phyloP scores from a whole-genome alignment of 306 rosid species.

The Psophocarpus tetragonolobus region DNA sequence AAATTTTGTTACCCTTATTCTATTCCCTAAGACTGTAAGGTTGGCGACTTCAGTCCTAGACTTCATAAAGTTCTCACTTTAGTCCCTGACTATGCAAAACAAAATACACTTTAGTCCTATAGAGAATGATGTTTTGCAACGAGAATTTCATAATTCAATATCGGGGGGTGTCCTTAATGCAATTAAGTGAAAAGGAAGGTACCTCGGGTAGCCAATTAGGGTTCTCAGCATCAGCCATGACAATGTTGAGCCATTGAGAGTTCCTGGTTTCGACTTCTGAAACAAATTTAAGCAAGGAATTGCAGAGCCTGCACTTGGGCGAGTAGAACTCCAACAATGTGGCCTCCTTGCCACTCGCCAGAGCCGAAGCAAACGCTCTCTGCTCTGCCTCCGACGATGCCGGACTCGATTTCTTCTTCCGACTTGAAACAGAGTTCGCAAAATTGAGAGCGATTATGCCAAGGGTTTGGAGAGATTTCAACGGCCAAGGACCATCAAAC shows the following conservation, averaged over 20 bases:
- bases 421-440: conserved; percentile 44
- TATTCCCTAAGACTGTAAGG: not conserved
- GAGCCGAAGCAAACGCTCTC: conserved; percentile 81
- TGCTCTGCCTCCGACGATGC: conserved; percentile 82
- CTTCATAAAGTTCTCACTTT: not conserved
- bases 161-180: not conserved
- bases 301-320: conserved; percentile 82
- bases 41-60: not conserved
- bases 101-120: not conserved
- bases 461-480: conserved; percentile 67
- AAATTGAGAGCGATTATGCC: conserved; percentile 57
- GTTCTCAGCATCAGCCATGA: conserved; percentile 95
- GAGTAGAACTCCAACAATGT: conserved; percentile 84
- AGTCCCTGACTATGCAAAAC: not conserved
- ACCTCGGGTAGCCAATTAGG: conserved; percentile 81
- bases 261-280: conserved; percentile 68
- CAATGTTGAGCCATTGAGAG: conserved; percentile 73
- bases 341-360: conserved; percentile 72
- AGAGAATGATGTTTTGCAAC: too few species aligned
- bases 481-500: conserved; percentile 76
- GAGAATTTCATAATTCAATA: too few species aligned
- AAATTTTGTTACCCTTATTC: not conserved
- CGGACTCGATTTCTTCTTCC: conserved; percentile 26
- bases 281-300: conserved; percentile 61
- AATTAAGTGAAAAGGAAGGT: not conserved